Evolutionary conservation across 2,329 filamentous ascomycete species (phyloP).

Genomic region (Metarhizium anisopliae): DNA sequence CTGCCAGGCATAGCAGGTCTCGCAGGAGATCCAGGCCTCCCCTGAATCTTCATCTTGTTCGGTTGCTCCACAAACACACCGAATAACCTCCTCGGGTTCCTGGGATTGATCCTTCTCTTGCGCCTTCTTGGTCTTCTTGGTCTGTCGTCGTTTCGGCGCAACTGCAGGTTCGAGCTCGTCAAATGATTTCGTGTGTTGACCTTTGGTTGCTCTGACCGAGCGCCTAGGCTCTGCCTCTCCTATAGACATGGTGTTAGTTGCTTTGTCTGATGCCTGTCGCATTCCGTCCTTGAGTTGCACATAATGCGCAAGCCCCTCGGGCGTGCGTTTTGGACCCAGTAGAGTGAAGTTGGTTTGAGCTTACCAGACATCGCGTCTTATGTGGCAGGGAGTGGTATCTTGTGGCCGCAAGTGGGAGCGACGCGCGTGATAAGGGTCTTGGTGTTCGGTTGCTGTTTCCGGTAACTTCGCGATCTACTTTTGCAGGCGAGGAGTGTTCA

Average conservation of each 20-base stretch:
- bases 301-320: background rate
- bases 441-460: constrained; percentile 9
- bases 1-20: constrained; percentile 89
- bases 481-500: constrained; percentile 13
- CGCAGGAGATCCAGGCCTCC: constrained; percentile 92
- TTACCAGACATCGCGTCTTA: constrained; percentile 26
- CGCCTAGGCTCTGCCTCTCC: constrained; percentile 70
- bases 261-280: constrained; percentile 2
- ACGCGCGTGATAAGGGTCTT: constrained; percentile 3
- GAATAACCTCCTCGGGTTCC: constrained; percentile 67
- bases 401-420: background rate
- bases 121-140: constrained; percentile 49
- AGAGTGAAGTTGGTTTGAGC: constrained; percentile 8
- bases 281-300: background rate
- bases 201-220: constrained; percentile 92
- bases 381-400: background rate
- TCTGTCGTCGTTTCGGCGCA: constrained; percentile 43
- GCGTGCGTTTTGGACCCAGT: background rate
- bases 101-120: constrained; percentile 46
- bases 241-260: constrained; percentile 13
- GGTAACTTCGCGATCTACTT: constrained; percentile 16
- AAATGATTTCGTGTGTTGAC: constrained; percentile 83
- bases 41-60: constrained; percentile 79
- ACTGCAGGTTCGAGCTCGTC: constrained; percentile 60
- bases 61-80: constrained; percentile 86